Evolutionary conservation across 2,329 filamentous ascomycete genomes (phyloP).

Genomic region (Aspergillus proliferans): DNA sequence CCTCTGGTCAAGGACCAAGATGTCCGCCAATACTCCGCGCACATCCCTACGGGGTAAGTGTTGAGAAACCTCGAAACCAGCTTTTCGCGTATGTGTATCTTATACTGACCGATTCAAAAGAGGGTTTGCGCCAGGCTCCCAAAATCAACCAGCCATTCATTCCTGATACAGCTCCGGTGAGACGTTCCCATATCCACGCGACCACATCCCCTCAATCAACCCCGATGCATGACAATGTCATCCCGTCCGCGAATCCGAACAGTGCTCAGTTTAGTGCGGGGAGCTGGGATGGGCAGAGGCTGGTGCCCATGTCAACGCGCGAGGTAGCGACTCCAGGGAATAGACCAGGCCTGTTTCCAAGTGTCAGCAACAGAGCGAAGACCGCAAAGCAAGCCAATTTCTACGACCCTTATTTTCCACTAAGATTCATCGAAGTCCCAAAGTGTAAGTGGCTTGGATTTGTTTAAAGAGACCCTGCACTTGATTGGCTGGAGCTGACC

Average conservation of each 20-base stretch:
- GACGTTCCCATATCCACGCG: conserved; percentile 25
- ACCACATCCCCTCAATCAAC: conserved; percentile 28
- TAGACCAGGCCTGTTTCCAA: conserved; percentile 31
- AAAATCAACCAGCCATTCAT: conserved; percentile 36
- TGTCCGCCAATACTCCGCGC: conserved; percentile 19
- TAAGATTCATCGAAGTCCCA: conserved; percentile 30
- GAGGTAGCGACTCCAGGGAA: conserved; percentile 40
- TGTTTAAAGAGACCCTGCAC: background rate
- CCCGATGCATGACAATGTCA: conserved; percentile 18
- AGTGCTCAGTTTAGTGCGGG: conserved; percentile 26
- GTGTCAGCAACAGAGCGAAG: conserved; percentile 22
- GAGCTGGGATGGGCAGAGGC: conserved; percentile 33
- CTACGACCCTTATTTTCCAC: conserved; percentile 33
- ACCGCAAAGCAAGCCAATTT: conserved; percentile 29
- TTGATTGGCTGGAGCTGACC: background rate
- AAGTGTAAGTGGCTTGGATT: conserved; percentile 23
- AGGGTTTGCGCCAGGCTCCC: conserved; percentile 35
- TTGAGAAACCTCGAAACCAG: background rate
- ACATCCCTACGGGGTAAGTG: conserved; percentile 24
- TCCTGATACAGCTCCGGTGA: conserved; percentile 31
- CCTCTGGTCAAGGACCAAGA: conserved; percentile 6
- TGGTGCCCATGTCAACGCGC: conserved; percentile 33
- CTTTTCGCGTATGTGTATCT: background rate
- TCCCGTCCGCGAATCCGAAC: conserved; percentile 25
- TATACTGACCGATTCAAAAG: conserved; percentile 17